Conservation (phyloP, 495 filamentous ascomycete species). For the Aspergillus panamensis region DNA sequence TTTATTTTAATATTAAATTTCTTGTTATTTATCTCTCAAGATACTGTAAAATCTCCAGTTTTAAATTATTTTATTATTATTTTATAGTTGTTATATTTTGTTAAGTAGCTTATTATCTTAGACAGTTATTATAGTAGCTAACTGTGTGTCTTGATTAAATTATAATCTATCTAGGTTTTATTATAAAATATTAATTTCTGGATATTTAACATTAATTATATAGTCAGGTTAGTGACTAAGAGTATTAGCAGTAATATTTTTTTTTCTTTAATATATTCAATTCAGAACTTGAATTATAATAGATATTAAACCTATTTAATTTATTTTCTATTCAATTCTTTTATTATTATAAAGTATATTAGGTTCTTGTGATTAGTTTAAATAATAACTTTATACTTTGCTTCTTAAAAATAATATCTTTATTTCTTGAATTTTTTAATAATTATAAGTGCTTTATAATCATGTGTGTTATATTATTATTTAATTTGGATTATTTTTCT, state of each 20-base stretch:
- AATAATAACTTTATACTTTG: not conserved
- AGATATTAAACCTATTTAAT: not conserved
- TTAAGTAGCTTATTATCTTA: conserved; percentile 11
- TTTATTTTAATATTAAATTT: too few relatives aligned
- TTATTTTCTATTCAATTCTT: not conserved
- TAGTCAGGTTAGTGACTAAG: not conserved
- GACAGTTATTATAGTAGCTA: conserved; percentile 9
- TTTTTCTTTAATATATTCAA: not conserved
- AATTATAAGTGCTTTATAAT: not conserved
- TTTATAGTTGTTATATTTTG: conserved; percentile 6
- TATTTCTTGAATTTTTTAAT: not conserved
- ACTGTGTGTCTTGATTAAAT: not conserved
- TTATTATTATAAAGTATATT: not conserved
- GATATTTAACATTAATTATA: not conserved
- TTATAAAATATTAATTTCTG: not conserved
- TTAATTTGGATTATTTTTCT: not conserved
- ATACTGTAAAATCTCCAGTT: conserved; percentile 9
- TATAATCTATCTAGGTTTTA: not conserved
- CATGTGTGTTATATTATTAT: not conserved
- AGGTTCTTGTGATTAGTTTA: not conserved
- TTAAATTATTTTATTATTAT: conserved; percentile 7
- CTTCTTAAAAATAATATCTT: not conserved
- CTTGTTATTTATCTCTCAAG: too few relatives aligned
- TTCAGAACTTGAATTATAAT: not conserved
- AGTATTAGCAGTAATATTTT: not conserved